Conservation (phyloP, 2,329 filamentous ascomycete species). For the Chalaropsis ovoidea region DNA sequence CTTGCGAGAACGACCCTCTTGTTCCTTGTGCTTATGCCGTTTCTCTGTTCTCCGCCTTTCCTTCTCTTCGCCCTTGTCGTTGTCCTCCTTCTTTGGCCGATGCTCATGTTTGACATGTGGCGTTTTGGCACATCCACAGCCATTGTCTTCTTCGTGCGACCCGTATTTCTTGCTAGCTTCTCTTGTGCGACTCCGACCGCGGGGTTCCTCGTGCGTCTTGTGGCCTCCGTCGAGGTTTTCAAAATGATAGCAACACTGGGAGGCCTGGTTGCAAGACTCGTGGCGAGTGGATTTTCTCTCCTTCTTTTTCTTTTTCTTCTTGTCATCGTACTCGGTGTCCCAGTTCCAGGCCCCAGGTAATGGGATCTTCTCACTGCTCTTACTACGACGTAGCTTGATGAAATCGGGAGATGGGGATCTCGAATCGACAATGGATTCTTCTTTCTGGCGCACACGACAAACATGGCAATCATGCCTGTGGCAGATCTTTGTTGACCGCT, state of each 20-base stretch:
- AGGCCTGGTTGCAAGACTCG: background rate
- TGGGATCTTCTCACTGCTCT: background rate
- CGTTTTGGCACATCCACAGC: background rate
- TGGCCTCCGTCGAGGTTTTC: background rate
- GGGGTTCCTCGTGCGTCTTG: background rate
- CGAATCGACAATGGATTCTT: background rate
- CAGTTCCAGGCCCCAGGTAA: conserved; percentile 15
- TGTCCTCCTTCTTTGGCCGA: conserved; percentile 4
- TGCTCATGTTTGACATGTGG: background rate
- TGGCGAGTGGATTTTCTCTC: background rate
- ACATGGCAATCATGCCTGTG: background rate
- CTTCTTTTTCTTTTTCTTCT: background rate
- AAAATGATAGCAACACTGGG: background rate
- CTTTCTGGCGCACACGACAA: background rate
- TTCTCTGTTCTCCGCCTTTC: background rate
- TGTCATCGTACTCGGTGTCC: background rate
- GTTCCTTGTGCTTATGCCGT: background rate
- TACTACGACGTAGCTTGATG: background rate
- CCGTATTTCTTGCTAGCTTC: no score
- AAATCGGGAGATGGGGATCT: background rate
- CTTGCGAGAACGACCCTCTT: background rate
- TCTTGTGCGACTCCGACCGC: conserved; percentile 4
- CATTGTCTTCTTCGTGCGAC: background rate
- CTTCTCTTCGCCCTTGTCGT: background rate
- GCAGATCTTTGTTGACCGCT: background rate